Percentiles rank a stretch among this genome's conserved stretches.
Evolutionary conservation across 129 eudicot species (phyloP).

Genomic region (Pulicaria dysenterica): DNA sequence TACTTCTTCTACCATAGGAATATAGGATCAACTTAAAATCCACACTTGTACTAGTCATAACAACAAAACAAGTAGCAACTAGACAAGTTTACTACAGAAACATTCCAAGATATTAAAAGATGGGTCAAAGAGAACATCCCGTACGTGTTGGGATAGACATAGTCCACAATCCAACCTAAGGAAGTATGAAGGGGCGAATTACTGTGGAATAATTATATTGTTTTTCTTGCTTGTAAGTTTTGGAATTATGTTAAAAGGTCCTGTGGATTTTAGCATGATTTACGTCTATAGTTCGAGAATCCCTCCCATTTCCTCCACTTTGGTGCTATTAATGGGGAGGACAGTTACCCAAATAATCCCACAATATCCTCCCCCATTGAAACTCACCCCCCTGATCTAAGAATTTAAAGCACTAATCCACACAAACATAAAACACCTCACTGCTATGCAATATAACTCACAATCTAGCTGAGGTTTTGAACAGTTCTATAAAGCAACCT

Average conservation of each 20-base stretch:
- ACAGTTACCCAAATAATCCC: conserved; percentile 1
- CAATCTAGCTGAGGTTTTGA: conserved; percentile 5
- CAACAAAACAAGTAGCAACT: background rate
- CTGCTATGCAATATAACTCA: background rate
- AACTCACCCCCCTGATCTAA: conserved; percentile 3
- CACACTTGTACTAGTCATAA: conserved; percentile 14
- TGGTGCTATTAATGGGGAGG: background rate
- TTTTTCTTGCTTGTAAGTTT: background rate
- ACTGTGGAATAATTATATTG: background rate
- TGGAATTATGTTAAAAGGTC: background rate
- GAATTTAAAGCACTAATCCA: background rate
- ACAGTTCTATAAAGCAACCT: conserved; percentile 1
- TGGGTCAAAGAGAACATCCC: background rate
- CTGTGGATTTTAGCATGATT: background rate
- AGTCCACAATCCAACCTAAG: no score
- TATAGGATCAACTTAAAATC: background rate
- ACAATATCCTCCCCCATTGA: background rate
- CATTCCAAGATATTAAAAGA: background rate
- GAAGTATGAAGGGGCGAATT: no score
- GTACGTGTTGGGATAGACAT: no score
- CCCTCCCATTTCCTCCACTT: background rate
- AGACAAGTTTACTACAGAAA: background rate
- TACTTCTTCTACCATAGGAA: background rate
- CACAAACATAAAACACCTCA: no score
- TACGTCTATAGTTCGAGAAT: background rate